These are phyloP conservation scores for Fusarium marasasianum DNA, from an alignment of 2,329 filamentous ascomycete genomes.

Conservation along the genomic window DNA sequence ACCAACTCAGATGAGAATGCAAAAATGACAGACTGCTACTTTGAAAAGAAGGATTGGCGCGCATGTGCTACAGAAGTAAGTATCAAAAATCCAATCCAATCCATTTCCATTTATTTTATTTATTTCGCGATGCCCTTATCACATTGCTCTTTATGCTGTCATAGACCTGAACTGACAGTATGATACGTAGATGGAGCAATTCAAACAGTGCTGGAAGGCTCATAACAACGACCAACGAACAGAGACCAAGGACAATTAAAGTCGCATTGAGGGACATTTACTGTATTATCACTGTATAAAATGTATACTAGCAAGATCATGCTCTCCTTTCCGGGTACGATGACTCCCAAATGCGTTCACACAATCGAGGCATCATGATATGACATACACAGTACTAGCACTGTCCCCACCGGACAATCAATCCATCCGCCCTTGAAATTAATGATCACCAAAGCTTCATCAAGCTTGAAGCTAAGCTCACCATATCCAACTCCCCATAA, in stretches of 20 bases:
- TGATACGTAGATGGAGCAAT: slow-evolving; percentile 83
- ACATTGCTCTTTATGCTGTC: background rate
- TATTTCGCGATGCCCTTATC: background rate
- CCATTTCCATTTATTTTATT: fast-evolving
- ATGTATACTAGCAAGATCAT: background rate
- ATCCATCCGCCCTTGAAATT: slow-evolving; percentile 20
- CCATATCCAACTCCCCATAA: background rate
- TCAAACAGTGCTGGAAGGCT: slow-evolving; percentile 90
- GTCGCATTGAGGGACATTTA: background rate
- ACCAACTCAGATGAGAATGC: slow-evolving; percentile 77
- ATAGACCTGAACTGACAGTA: slow-evolving; percentile 17
- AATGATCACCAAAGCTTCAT: slow-evolving; percentile 17
- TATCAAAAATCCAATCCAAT: background rate
- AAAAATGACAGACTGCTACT: slow-evolving; percentile 95
- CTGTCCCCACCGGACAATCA: slow-evolving; percentile 30
- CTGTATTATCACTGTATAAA: background rate
- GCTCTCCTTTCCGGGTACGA: background rate
- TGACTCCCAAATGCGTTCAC: background rate
- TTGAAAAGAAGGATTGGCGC: slow-evolving; percentile 95
- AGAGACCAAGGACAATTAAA: slow-evolving; percentile 71
- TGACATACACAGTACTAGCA: background rate
- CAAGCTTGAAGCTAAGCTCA: background rate
- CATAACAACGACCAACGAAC: slow-evolving; percentile 89
- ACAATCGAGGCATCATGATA: slow-evolving; percentile 26
- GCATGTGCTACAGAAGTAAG: slow-evolving; percentile 87